These are phyloP conservation scores for Sapria himalayana DNA, from an alignment of 345 rosid species.

Conservation along the genomic window DNA sequence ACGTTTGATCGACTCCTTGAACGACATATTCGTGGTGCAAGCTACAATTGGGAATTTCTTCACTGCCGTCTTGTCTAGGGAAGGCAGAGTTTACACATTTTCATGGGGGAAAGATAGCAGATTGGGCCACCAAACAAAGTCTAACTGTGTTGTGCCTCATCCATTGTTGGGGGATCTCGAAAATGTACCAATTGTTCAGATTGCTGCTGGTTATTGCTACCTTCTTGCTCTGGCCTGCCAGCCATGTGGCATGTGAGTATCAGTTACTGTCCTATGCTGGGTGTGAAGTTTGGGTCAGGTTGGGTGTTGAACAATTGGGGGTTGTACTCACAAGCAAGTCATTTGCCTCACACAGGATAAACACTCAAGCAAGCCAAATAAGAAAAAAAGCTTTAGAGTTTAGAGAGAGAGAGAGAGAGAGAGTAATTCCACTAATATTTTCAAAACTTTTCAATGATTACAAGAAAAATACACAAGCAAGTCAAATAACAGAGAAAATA, in stretches of 20 bases:
- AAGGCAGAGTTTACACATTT: slow-evolving; percentile 85
- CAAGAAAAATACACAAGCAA: too few relatives aligned
- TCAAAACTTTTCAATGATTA: too few relatives aligned
- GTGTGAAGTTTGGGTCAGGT: slow-evolving; percentile 92
- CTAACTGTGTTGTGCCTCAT: slow-evolving; percentile 45
- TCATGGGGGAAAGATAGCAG: slow-evolving; percentile 71
- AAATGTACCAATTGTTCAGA: slow-evolving; percentile 70
- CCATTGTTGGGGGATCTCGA: slow-evolving; percentile 82
- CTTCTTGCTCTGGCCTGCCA: slow-evolving; percentile 86
- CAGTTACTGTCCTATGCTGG: slow-evolving; percentile 87
- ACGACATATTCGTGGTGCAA: slow-evolving; percentile 69
- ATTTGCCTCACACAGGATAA: too few relatives aligned
- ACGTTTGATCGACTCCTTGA: slow-evolving; percentile 56
- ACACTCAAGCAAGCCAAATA: too few relatives aligned
- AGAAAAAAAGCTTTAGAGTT: too few relatives aligned
- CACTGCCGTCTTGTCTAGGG: slow-evolving; percentile 80
- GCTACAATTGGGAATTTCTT: slow-evolving; percentile 80
- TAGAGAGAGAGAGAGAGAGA: too few relatives aligned
- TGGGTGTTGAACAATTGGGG: too few relatives aligned
- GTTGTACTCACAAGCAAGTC: too few relatives aligned
- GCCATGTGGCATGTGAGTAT: slow-evolving; percentile 82
- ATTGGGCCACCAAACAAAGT: slow-evolving; percentile 71
- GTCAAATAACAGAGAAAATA: too few relatives aligned
- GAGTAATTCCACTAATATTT: too few relatives aligned
- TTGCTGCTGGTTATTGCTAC: slow-evolving; percentile 86